Conservation (phyloP, 176 grass and related monocot genomes). For the Pharus latifolius region DNA sequence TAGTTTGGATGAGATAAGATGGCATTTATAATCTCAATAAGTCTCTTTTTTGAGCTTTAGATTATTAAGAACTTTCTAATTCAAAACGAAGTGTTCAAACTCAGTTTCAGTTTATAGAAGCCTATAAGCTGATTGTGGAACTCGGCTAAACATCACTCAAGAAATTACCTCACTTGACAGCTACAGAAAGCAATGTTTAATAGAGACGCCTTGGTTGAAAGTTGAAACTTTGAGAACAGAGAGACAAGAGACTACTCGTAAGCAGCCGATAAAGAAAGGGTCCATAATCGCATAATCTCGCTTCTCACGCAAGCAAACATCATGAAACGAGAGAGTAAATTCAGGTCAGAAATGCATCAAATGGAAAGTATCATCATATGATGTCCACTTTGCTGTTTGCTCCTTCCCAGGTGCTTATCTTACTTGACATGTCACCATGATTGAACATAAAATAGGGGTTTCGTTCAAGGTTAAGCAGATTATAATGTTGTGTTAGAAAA, state of each 20-base stretch:
- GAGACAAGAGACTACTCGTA: neutral
- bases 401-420: conserved; percentile 14
- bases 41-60: too few species aligned
- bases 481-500: neutral
- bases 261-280: conserved; percentile 2
- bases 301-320: conserved; percentile 43
- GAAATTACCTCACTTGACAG: conserved; percentile 3
- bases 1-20: too few species aligned
- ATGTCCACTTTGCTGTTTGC: neutral
- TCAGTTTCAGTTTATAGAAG: too few species aligned
- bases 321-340: neutral
- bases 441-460: neutral
- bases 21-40: too few species aligned
- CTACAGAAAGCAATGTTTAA: conserved; percentile 22
- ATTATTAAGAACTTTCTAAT: too few species aligned
- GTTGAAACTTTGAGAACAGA: conserved; percentile 4
- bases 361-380: neutral
- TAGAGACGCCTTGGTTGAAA: conserved; percentile 24
- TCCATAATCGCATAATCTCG: conserved; percentile 7
- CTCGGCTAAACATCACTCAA: too few species aligned
- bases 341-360: neutral
- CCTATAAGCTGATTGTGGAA: too few species aligned
- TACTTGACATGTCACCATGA: conserved; percentile 2
- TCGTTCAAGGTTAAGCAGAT: too few species aligned
- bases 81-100: too few species aligned